A percentile compares a stretch with the other conserved stretches of the same genome.
Evolutionary conservation across 2,329 filamentous ascomycete species (phyloP).

Genomic region (Monilinia fructigena): DNA sequence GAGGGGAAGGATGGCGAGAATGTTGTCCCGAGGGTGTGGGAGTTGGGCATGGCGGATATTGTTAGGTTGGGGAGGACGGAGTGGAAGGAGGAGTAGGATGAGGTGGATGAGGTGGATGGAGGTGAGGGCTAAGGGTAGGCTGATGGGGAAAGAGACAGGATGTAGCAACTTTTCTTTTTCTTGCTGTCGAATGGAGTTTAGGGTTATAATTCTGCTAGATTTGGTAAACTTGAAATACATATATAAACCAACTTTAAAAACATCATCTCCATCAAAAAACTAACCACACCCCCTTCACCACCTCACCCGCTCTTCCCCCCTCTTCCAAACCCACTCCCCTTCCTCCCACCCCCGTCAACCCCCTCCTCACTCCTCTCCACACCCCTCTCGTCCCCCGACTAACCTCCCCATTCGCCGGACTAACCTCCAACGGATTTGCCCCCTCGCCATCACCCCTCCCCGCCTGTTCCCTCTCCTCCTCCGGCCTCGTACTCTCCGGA

Average conservation of each 20-base stretch:
- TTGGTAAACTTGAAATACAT: too few species aligned
- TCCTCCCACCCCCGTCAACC: slow-evolving; percentile 42
- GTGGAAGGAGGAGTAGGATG: slow-evolving; percentile 31
- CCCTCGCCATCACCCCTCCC: slow-evolving; percentile 25
- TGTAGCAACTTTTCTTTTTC: too few species aligned
- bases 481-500: slow-evolving; percentile 41
- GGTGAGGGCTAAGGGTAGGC: too few species aligned
- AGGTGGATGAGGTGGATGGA: background rate
- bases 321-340: slow-evolving; percentile 44
- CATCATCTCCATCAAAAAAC: slow-evolving; percentile 24
- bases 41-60: slow-evolving; percentile 50
- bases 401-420: slow-evolving; percentile 56
- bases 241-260: slow-evolving; percentile 39
- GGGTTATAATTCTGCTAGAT: too few species aligned
- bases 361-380: slow-evolving; percentile 51
- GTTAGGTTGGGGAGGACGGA: slow-evolving; percentile 50
- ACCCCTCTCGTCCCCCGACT: slow-evolving; percentile 44
- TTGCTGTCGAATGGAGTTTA: too few species aligned
- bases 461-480: slow-evolving; percentile 52
- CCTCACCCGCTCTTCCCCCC: slow-evolving; percentile 48
- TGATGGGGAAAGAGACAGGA: too few species aligned
- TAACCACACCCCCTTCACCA: slow-evolving; percentile 46
- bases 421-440: slow-evolving; percentile 56
- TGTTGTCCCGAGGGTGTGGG: slow-evolving; percentile 48
- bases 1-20: slow-evolving; percentile 48